Conservation (phyloP, 116 monocot species). For the Papilionanthe hybrid region DNA sequence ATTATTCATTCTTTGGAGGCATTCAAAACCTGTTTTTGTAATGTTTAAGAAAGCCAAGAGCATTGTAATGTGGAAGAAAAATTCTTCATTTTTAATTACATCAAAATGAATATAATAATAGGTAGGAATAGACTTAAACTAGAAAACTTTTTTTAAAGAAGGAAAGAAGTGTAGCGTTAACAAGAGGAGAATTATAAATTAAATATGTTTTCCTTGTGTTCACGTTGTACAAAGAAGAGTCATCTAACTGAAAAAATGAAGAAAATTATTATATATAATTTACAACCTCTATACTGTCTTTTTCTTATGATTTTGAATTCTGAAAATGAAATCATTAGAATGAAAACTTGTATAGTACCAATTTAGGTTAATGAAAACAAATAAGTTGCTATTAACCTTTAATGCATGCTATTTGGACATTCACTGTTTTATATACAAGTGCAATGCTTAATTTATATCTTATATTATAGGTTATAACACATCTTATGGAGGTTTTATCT, state of each 20-base stretch:
- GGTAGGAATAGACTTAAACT: background rate
- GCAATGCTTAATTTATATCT: constrained; percentile 1
- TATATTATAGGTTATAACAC: constrained; percentile 21
- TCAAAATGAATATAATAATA: background rate
- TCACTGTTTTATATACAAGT: background rate
- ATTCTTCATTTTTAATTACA: background rate
- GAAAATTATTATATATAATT: background rate
- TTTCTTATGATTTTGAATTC: background rate
- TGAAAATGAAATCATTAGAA: background rate
- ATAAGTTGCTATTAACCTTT: too few relatives aligned
- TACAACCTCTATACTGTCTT: background rate
- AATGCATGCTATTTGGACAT: background rate
- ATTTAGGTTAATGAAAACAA: background rate
- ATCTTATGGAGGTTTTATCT: constrained; percentile 24
- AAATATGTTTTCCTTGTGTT: background rate
- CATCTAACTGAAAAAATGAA: background rate
- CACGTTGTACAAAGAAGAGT: background rate
- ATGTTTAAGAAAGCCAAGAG: background rate
- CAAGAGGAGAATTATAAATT: background rate
- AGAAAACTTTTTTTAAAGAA: background rate
- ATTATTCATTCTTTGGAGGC: background rate
- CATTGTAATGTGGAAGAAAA: background rate
- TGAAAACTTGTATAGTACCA: background rate
- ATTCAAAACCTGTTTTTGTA: background rate
- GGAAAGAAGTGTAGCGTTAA: background rate